Evolutionary conservation across 106 monocot species (phyloP).

Genomic region (Amphibolis antarctica): DNA sequence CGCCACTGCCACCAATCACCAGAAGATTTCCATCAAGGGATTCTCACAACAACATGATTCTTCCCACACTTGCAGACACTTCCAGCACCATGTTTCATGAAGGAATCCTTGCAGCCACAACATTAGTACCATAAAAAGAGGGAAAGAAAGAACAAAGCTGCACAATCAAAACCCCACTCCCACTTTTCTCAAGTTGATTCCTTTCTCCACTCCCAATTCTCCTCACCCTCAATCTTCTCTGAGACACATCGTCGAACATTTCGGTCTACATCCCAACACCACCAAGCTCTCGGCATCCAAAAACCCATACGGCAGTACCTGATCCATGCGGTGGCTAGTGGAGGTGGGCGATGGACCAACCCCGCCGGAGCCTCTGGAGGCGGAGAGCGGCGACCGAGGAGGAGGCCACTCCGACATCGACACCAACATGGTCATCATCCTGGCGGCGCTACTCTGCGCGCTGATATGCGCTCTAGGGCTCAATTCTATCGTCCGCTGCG

Average conservation of each 20-base stretch:
- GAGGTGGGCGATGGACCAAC: background rate
- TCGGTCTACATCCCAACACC: background rate
- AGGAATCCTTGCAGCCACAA: background rate
- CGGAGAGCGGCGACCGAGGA: slow-evolving; percentile 3
- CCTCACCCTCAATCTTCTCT: background rate
- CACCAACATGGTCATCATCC: slow-evolving; percentile 61
- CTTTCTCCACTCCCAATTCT: too few relatives aligned
- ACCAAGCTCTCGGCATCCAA: background rate
- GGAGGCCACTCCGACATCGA: slow-evolving; percentile 36
- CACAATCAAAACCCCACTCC: too few relatives aligned
- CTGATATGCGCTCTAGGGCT: slow-evolving; percentile 41
- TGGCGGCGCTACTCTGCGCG: slow-evolving; percentile 42
- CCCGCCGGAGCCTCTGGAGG: slow-evolving; percentile 10
- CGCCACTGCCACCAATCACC: too few relatives aligned
- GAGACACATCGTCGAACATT: background rate
- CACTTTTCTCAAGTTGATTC: too few relatives aligned
- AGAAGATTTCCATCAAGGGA: background rate
- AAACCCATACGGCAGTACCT: background rate
- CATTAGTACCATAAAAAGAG: too few relatives aligned
- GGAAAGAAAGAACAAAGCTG: too few relatives aligned
- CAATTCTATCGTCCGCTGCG: slow-evolving; percentile 42
- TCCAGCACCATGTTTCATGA: background rate
- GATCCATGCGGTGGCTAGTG: slow-evolving; percentile 19
- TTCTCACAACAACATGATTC: background rate
- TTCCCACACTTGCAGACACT: background rate